Percentiles rank a stretch among this genome's conserved stretches.
Evolutionary conservation across 441 rosid genomes (phyloP).

Genomic region (Kokia cookei): DNA sequence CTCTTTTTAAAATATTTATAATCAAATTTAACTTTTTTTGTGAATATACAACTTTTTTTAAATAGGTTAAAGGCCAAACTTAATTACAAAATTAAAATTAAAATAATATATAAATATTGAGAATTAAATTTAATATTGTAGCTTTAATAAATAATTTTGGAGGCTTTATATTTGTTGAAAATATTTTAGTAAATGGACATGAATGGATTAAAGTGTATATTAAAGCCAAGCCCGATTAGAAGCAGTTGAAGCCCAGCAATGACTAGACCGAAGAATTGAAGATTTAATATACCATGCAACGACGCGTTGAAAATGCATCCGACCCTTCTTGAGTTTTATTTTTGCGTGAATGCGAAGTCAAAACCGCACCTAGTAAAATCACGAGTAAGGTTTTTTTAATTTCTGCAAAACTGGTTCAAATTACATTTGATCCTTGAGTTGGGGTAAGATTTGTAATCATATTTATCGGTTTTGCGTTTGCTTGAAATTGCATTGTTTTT

Average conservation of each 20-base stretch:
- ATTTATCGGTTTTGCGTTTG: not conserved
- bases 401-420: slow-evolving; percentile 11
- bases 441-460: slow-evolving; percentile 31
- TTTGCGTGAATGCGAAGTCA: not conserved
- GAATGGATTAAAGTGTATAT: not conserved
- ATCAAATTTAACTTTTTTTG: too few species aligned
- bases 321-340: too few species aligned
- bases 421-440: slow-evolving; percentile 73
- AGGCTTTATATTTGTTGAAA: too few species aligned
- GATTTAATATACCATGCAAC: too few species aligned
- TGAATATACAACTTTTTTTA: too few species aligned
- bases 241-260: not conserved
- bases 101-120: too few species aligned
- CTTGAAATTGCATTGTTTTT: not conserved
- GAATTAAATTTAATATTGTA: too few species aligned
- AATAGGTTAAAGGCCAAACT: too few species aligned
- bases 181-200: too few species aligned
- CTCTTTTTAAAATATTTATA: too few species aligned
- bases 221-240: not conserved
- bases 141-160: too few species aligned
- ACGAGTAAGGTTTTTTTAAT: slow-evolving; percentile 20
- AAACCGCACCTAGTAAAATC: not conserved
- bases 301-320: not conserved
- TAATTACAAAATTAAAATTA: too few species aligned
- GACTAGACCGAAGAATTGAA: not conserved